Conservation (phyloP, 2,329 filamentous ascomycete species). For the Dothistroma pini region DNA sequence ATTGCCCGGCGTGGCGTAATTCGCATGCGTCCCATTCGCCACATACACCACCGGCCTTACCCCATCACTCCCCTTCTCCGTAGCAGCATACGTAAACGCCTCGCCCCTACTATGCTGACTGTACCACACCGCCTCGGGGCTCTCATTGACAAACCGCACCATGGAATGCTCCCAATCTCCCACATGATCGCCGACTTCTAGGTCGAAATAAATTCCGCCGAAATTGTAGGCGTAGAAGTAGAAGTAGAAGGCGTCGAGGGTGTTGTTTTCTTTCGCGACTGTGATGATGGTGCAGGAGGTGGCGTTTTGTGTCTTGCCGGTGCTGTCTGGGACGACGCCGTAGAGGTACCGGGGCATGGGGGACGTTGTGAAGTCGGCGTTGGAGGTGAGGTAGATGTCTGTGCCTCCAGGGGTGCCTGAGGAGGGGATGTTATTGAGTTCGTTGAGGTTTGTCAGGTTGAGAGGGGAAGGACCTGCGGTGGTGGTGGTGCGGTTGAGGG, state of each 20-base stretch:
- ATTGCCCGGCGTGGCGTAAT: slow-evolving; percentile 57
- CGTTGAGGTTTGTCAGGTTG: slow-evolving; percentile 42
- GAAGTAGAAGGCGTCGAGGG: slow-evolving; percentile 60
- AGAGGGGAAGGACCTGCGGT: slow-evolving; percentile 36
- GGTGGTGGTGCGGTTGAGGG: slow-evolving; percentile 35
- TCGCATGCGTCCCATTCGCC: slow-evolving; percentile 61
- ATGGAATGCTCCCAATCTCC: slow-evolving; percentile 63
- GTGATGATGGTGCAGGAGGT: slow-evolving; percentile 54
- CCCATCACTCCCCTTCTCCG: slow-evolving; percentile 52
- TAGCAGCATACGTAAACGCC: slow-evolving; percentile 57
- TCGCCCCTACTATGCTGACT: slow-evolving; percentile 61
- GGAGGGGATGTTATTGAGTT: slow-evolving; percentile 41
- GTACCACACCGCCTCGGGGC: slow-evolving; percentile 58
- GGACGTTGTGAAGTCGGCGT: slow-evolving; percentile 33
- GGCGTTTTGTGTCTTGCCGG: slow-evolving; percentile 50
- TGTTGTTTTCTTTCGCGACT: slow-evolving; percentile 52
- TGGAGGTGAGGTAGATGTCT: slow-evolving; percentile 45
- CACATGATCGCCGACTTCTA: slow-evolving; percentile 52
- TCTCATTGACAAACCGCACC: slow-evolving; percentile 56
- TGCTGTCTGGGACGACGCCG: slow-evolving; percentile 52
- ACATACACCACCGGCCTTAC: slow-evolving; percentile 54
- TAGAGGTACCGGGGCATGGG: slow-evolving; percentile 43
- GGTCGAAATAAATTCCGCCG: slow-evolving; percentile 41
- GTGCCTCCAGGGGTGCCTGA: slow-evolving; percentile 25
- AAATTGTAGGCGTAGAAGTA: slow-evolving; percentile 57